Conservation (phyloP, 1,284 basidiomycete genomes). For the Earliella scabrosa region DNA sequence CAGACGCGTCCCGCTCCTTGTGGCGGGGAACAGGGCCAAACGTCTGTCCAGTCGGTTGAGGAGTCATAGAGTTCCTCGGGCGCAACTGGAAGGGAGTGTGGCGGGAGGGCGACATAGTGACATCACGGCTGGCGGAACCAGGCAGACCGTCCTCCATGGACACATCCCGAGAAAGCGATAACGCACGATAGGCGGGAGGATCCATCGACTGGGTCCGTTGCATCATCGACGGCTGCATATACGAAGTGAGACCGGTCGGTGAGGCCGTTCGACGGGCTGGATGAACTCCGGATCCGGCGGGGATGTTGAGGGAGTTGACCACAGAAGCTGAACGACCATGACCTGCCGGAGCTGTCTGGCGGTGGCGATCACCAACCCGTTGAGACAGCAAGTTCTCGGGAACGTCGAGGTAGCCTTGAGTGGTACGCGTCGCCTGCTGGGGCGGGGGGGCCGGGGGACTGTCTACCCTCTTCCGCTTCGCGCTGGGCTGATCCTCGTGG, state of each 20-base stretch:
- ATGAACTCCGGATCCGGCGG: conserved; percentile 8
- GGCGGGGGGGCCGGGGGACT: conserved; percentile 25
- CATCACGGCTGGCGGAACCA: conserved; percentile 39
- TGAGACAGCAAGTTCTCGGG: conserved; percentile 26
- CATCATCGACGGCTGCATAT: conserved; percentile 17
- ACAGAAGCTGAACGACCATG: conserved; percentile 31
- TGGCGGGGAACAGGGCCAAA: conserved; percentile 49
- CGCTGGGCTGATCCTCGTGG: conserved; percentile 26
- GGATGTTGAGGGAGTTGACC: conserved; percentile 19
- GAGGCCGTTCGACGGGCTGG: conserved; percentile 27
- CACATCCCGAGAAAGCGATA: conserved; percentile 33
- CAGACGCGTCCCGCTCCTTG: conserved; percentile 53
- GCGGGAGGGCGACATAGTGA: conserved; percentile 46
- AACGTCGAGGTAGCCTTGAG: conserved; percentile 35
- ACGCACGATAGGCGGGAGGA: conserved; percentile 28
- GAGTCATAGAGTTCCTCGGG: conserved; percentile 69
- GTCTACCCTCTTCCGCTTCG: conserved; percentile 35
- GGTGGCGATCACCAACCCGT: conserved; percentile 7
- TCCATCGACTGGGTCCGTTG: conserved; percentile 35
- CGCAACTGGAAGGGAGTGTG: conserved; percentile 51
- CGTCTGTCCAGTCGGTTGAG: conserved; percentile 56
- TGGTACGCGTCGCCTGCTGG: conserved; percentile 19
- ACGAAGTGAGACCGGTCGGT: conserved; percentile 22
- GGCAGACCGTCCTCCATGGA: conserved; percentile 31
- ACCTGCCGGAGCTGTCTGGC: conserved; percentile 3